Conservation (phyloP, 495 filamentous ascomycete species). For the Xylaria grammica region DNA sequence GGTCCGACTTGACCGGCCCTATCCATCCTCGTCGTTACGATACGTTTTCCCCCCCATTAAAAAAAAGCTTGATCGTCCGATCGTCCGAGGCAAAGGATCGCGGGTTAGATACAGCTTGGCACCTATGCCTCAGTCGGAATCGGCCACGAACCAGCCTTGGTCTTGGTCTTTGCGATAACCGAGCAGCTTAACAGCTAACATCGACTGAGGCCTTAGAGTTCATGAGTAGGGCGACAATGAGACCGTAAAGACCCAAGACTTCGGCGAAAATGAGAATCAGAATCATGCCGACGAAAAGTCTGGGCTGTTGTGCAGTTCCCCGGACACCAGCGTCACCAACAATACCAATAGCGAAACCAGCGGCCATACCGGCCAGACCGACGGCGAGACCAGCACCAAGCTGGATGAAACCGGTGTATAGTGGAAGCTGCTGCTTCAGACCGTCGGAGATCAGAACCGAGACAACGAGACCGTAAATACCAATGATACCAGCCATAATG, state of each 20-base stretch:
- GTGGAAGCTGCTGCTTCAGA: conserved; percentile 77
- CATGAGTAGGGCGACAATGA: conserved; percentile 98
- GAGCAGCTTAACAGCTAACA: conserved; percentile 43
- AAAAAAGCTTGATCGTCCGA: conserved; percentile 8
- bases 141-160: conserved; percentile 14
- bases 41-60: conserved; percentile 32
- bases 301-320: conserved; percentile 95
- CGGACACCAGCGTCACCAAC: conserved; percentile 99
- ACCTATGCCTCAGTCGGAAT: conserved; percentile 25
- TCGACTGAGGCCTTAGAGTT: conserved; percentile 78
- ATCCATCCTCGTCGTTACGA: conserved; percentile 33
- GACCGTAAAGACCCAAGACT: conserved; percentile 98
- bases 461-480: conserved; percentile 99
- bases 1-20: conserved; percentile 30
- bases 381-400: conserved; percentile 95
- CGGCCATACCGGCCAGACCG: conserved; percentile 95
- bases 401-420: conserved; percentile 97
- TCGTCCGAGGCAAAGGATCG: conserved; percentile 21
- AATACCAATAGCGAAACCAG: conserved; percentile 98
- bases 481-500: conserved; percentile 99
- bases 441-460: conserved; percentile 96
- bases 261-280: conserved; percentile 99
- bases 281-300: conserved; percentile 99
- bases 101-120: conserved; percentile 31
- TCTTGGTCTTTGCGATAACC: neutral